Base-by-base conservation (phyloP, 1,284 basidiomycete species). In the Ustilago sp. region DNA sequence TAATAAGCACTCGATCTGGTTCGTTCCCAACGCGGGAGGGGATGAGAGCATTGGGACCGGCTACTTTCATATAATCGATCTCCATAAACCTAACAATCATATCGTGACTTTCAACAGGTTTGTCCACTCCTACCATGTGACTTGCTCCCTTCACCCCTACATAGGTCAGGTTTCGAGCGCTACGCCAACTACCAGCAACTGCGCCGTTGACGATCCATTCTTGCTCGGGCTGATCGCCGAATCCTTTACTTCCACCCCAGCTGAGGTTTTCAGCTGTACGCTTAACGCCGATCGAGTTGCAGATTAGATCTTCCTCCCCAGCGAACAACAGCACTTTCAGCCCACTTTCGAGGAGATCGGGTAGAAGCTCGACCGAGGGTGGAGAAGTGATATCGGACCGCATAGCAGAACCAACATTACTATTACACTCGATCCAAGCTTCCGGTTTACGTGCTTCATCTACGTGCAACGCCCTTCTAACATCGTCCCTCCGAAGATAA, bases 291-390 rank as follows among this genome's bases (percentile, higher is more conserved):
- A 96, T 89, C 83, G 97, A 92, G 86, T 98, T 98, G 80, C 83
- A 99, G 75, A 98, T 96, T 59, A 96, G 88, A 86, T 99, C 96
- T 87, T 98, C 93, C 84, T 96, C 95, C 15, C 96, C 96, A 0
- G 92, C 94, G 81, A 98, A 99, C 57, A 99, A 89, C 83, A 99
- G 85, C n/a, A 98, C 89, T 1, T 91, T 91, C 28, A 98, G 91
- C 58, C 80, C 80, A 5, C 90, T 90, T 70, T 91, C 89, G 35
- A 98, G 88, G 4, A 99, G 88, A 3, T 88, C 88, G 0, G 97
- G 96, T 0, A 99, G 86, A 43, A 97, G 88, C 2, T 89, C 90
- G 63, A 96, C 90, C 0, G 93, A 90, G 0, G 94, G 92, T 12
- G 91, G 89, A 2, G 92, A 91, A 6, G 87, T 85, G 38, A 85